Evolutionary conservation across 225 moss, liverwort and hornwort genomes (phyloP).

Genomic region (Rhytidiadelphus loreus): DNA sequence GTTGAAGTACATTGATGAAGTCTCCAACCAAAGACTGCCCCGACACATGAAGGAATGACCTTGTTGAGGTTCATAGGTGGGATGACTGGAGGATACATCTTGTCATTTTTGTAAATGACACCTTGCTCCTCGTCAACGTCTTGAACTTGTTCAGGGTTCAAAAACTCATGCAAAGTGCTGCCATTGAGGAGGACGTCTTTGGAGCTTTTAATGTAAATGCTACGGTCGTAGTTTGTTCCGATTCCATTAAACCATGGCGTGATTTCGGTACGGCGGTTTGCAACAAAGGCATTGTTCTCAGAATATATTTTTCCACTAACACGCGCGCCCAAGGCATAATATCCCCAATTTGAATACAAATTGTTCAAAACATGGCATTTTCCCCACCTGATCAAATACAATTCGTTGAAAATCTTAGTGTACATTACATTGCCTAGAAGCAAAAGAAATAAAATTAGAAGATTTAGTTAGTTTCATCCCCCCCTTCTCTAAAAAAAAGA

Average conservation of each 20-base stretch:
- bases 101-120: neutral
- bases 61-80: neutral
- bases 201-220: slow-evolving; percentile 53
- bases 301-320: slow-evolving; percentile 62
- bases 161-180: slow-evolving; percentile 69
- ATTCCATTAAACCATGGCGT: slow-evolving; percentile 83
- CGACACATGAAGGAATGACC: slow-evolving; percentile 16
- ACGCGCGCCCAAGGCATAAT: slow-evolving; percentile 79
- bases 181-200: slow-evolving; percentile 62
- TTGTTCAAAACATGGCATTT: slow-evolving; percentile 86
- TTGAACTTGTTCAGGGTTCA: neutral
- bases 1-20: slow-evolving; percentile 13
- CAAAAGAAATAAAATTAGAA: neutral
- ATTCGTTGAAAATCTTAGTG: fast-evolving
- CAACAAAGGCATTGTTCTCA: slow-evolving; percentile 62
- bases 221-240: slow-evolving; percentile 48
- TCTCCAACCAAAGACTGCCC: slow-evolving; percentile 29
- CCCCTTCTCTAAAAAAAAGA: no score
- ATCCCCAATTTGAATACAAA: slow-evolving; percentile 87
- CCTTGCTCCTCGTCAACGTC: neutral
- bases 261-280: slow-evolving; percentile 43
- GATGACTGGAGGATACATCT: slow-evolving; percentile 10
- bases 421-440: neutral
- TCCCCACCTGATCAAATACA: slow-evolving; percentile 52
- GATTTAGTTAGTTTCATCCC: fast-evolving